A percentile compares a stretch with the other conserved stretches of the same genome.
phyloP scores from a whole-genome alignment of 2,329 filamentous ascomycete genomes.

The Macrophomina phaseolina region DNA sequence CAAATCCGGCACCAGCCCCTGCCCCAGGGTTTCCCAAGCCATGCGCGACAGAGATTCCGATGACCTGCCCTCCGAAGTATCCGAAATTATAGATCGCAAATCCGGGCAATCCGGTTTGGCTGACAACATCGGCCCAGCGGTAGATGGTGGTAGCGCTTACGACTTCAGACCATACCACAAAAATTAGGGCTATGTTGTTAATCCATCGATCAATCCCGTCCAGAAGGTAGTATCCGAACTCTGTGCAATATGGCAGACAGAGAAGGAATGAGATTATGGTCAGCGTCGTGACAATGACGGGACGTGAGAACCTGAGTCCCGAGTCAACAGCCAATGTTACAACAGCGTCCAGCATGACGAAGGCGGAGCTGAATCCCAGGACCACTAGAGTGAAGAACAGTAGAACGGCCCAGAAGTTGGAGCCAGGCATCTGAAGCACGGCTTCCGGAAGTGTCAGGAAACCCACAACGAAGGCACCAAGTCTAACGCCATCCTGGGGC shows the following conservation, averaged over 20 bases:
- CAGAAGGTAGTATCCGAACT: constrained; percentile 63
- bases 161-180: constrained; percentile 61
- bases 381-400: constrained; percentile 65
- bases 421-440: constrained; percentile 61
- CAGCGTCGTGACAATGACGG: constrained; percentile 56
- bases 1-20: constrained; percentile 60
- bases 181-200: constrained; percentile 61
- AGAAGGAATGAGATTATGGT: constrained; percentile 59
- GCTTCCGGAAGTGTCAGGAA: constrained; percentile 65
- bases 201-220: constrained; percentile 63
- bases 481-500: constrained; percentile 50
- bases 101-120: constrained; percentile 52
- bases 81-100: constrained; percentile 57
- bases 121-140: constrained; percentile 56
- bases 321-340: constrained; percentile 62
- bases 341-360: constrained; percentile 64
- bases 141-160: constrained; percentile 60
- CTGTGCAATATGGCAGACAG: constrained; percentile 62
- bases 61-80: constrained; percentile 60
- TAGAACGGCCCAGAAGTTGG: constrained; percentile 64
- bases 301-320: constrained; percentile 55
- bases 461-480: constrained; percentile 63
- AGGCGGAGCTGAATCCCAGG: constrained; percentile 63
- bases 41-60: constrained; percentile 59
- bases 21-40: constrained; percentile 47